Conservation (phyloP, 345 rosid genomes). For the Moricandia arvensis region DNA sequence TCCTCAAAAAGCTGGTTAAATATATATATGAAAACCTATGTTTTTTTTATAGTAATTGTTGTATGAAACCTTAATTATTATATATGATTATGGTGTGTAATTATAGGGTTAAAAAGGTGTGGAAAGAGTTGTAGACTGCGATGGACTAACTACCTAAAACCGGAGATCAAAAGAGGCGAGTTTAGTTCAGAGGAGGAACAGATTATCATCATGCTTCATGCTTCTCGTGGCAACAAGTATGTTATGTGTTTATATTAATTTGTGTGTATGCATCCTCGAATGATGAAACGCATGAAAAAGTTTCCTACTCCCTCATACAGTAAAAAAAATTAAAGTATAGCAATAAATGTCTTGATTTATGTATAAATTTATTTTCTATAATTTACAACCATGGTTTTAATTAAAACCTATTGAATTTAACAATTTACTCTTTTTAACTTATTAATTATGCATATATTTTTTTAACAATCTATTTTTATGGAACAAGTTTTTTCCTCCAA, state of each 20-base stretch:
- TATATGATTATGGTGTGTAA: background rate
- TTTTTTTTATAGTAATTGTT: background rate
- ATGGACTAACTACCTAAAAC: background rate
- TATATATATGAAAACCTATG: slow-evolving; percentile 1
- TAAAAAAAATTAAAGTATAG: no score
- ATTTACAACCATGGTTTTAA: no score
- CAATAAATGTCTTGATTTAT: no score
- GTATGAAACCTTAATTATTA: background rate
- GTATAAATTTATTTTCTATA: no score
- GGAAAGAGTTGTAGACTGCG: background rate
- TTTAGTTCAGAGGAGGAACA: background rate
- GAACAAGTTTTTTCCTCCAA: no score
- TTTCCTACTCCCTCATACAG: no score
- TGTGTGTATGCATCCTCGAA: background rate
- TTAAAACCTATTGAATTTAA: no score
- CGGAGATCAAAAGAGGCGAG: background rate
- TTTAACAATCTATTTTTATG: no score
- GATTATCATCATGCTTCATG: background rate
- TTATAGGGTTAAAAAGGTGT: background rate
- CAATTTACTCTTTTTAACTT: no score
- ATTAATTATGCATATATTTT: no score
- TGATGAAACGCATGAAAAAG: background rate
- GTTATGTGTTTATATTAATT: background rate
- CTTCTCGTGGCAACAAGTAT: background rate
- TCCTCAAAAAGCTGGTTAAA: slow-evolving; percentile 36